phyloP scores from a whole-genome alignment of 2,329 filamentous ascomycete species.

The Aspergillus sp. region DNA sequence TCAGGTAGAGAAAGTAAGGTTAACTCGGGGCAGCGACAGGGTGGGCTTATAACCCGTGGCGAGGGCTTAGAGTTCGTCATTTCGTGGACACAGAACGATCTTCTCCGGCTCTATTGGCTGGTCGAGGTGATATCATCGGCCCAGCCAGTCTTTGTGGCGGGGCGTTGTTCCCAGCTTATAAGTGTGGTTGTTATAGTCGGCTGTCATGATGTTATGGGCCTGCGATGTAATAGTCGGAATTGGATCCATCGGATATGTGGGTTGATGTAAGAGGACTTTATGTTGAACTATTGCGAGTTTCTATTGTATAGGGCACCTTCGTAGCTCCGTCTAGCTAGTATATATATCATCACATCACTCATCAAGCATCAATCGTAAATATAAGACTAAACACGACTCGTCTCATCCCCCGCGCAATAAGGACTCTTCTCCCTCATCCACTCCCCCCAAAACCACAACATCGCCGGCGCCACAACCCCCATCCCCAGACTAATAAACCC shows the following conservation, averaged over 20 bases:
- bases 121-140: neutral
- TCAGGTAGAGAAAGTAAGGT: neutral
- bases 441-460: slow-evolving; percentile 50
- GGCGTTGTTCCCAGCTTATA: too few relatives aligned
- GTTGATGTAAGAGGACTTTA: too few relatives aligned
- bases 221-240: too few relatives aligned
- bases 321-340: too few relatives aligned
- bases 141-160: neutral
- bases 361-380: too few relatives aligned
- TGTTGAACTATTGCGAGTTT: too few relatives aligned
- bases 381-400: neutral
- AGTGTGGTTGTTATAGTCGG: too few relatives aligned
- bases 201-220: too few relatives aligned
- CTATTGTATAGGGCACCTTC: too few relatives aligned
- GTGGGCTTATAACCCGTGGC: neutral
- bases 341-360: too few relatives aligned
- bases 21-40: neutral
- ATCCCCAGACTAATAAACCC: slow-evolving; percentile 35
- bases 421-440: slow-evolving; percentile 43
- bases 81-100: neutral
- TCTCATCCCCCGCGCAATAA: slow-evolving; percentile 27
- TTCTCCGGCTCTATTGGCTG: neutral
- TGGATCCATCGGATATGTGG: too few relatives aligned
- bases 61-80: neutral
- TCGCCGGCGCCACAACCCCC: slow-evolving; percentile 45